Evolutionary conservation across 768 basidiomycete genomes (phyloP).

Genomic region (Sporobolomyces pararoseus): DNA sequence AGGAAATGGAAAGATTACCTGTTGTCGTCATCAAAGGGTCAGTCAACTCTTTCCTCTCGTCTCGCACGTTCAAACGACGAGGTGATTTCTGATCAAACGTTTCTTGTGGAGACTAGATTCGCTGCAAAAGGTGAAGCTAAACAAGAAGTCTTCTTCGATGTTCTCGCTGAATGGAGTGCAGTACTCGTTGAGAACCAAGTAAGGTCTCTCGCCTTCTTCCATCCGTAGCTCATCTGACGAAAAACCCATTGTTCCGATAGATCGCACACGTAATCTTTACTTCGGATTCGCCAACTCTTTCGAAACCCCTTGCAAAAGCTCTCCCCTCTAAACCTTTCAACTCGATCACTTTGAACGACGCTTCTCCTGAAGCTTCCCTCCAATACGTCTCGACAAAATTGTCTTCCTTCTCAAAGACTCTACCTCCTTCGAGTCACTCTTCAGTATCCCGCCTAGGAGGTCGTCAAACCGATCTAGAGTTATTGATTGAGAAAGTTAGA

Average conservation of each 20-base stretch:
- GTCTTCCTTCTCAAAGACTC: conserved; percentile 47
- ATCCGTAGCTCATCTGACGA: background rate
- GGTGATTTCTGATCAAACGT: too few relatives aligned
- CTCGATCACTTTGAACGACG: conserved; percentile 75
- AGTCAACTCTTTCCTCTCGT: too few relatives aligned
- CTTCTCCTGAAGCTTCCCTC: conserved; percentile 72
- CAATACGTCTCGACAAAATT: conserved; percentile 73
- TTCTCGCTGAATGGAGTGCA: conserved; percentile 80
- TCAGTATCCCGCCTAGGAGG: conserved; percentile 78
- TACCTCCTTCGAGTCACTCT: conserved; percentile 59
- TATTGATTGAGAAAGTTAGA: conserved; percentile 43
- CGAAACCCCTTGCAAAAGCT: conserved; percentile 78
- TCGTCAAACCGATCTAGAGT: conserved; percentile 81
- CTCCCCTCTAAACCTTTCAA: conserved; percentile 78
- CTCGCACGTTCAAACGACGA: too few relatives aligned
- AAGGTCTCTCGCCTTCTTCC: background rate
- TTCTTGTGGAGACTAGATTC: conserved; percentile 35
- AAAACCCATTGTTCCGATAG: conserved; percentile 49
- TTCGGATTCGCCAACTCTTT: conserved; percentile 82
- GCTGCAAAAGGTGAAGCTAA: conserved; percentile 57
- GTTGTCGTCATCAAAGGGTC: conserved; percentile 66
- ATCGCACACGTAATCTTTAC: conserved; percentile 87
- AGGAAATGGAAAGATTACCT: conserved; percentile 63
- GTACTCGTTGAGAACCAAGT: conserved; percentile 75
- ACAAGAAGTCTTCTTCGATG: conserved; percentile 56